phyloP scores from a whole-genome alignment of 2,329 filamentous ascomycete species.

The Ceratocystis eucalypticola region DNA sequence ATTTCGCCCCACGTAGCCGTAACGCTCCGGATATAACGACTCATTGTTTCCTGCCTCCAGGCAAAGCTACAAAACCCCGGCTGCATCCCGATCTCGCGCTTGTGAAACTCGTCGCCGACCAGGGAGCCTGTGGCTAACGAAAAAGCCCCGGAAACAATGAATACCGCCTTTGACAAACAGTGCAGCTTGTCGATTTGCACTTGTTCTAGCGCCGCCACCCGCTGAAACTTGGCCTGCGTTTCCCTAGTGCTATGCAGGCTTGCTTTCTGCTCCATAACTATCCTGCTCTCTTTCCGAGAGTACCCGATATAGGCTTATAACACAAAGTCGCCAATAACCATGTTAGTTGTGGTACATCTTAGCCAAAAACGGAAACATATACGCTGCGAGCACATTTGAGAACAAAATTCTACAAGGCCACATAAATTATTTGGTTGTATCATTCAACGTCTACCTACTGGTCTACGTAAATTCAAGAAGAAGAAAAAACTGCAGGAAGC shows the following conservation, averaged over 20 bases:
- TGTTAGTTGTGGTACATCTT: not conserved
- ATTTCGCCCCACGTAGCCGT: not conserved
- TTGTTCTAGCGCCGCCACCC: not conserved
- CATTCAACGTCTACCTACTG: too few species aligned
- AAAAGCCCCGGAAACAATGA: not conserved
- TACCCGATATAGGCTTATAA: not conserved
- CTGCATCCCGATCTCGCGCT: not conserved
- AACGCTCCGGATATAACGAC: not conserved
- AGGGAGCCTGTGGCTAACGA: not conserved
- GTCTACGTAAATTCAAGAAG: too few species aligned
- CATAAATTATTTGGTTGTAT: not conserved
- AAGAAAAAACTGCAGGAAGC: too few species aligned
- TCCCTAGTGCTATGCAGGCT: not conserved
- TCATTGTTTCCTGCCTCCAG: not conserved
- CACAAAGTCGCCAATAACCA: not conserved
- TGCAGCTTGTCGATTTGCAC: not conserved
- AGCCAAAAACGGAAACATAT: not conserved
- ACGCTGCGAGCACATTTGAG: not conserved
- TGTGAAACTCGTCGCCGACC: not conserved
- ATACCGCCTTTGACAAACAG: not conserved
- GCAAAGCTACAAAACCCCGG: not conserved
- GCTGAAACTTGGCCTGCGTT: not conserved
- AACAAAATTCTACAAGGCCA: not conserved
- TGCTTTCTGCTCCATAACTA: not conserved
- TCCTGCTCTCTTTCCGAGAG: not conserved